A percentile compares a stretch with the other conserved stretches of the same genome.
Evolutionary conservation across 1,284 basidiomycete species (phyloP).

Genomic region (Heterobasidion irregulare): DNA sequence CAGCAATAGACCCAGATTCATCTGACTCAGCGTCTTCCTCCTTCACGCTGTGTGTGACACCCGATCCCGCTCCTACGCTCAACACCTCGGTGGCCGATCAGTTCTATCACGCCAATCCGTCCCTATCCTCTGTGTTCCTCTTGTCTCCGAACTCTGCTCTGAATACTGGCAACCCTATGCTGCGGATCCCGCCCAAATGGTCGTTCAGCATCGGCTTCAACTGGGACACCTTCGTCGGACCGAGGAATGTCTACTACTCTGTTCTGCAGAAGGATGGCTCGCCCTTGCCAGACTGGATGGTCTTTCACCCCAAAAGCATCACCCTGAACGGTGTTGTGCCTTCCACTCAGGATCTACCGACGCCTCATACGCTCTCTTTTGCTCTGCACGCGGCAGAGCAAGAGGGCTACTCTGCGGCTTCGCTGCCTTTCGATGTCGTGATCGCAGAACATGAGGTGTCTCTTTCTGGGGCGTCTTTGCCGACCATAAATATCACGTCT

Average conservation of each 20-base stretch:
- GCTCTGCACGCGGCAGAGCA: constrained; percentile 58
- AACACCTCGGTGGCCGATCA: constrained; percentile 50
- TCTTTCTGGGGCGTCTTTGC: constrained; percentile 32
- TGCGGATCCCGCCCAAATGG: constrained; percentile 79
- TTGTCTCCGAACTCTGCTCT: constrained; percentile 51
- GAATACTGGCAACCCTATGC: constrained; percentile 40
- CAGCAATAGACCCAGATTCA: constrained; percentile 40
- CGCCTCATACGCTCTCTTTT: constrained; percentile 39
- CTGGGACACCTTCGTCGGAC: constrained; percentile 51
- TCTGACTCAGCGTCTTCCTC: constrained; percentile 36
- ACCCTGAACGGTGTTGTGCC: constrained; percentile 82
- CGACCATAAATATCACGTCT: constrained; percentile 61
- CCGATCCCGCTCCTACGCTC: constrained; percentile 45
- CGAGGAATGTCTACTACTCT: constrained; percentile 54
- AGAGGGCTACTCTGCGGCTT: constrained; percentile 49
- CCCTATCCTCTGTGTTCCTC: constrained; percentile 62
- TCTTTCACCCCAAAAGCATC: constrained; percentile 56
- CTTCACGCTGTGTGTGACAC: constrained; percentile 58
- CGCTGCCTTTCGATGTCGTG: constrained; percentile 46
- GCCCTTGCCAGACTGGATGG: constrained; percentile 70
- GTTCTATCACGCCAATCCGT: constrained; percentile 48
- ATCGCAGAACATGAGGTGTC: constrained; percentile 62
- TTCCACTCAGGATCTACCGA: constrained; percentile 22
- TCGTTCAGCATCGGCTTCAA: constrained; percentile 88
- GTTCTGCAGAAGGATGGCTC: constrained; percentile 60